A percentile compares a stretch with the other conserved stretches of the same genome.
phyloP scores from a whole-genome alignment of 2,329 filamentous ascomycete species.

The Bertia moriformis region DNA sequence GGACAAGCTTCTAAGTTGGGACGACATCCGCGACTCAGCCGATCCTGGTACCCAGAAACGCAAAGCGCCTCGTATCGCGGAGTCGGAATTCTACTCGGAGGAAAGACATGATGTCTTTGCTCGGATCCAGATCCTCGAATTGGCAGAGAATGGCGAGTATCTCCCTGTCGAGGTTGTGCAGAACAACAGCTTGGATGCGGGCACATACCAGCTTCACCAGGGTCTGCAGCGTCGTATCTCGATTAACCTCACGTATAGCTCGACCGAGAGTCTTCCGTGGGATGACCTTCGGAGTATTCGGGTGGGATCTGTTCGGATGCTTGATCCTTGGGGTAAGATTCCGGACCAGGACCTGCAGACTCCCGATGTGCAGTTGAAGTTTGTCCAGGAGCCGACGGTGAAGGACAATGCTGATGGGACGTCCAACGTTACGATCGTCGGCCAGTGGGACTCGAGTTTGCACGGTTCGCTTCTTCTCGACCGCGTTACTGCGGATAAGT shows the following conservation, averaged over 20 bases:
- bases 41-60: conserved; percentile 38
- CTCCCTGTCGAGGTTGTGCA: conserved; percentile 86
- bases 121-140: conserved; percentile 74
- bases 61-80: conserved; percentile 59
- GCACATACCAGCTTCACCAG: conserved; percentile 88
- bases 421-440: conserved; percentile 69
- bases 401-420: conserved; percentile 83
- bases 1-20: conserved; percentile 95
- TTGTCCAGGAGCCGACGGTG: conserved; percentile 65
- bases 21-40: conserved; percentile 81
- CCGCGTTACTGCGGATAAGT: conserved; percentile 80
- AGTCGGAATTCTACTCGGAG: conserved; percentile 83
- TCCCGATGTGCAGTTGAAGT: conserved; percentile 62
- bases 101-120: conserved; percentile 89
- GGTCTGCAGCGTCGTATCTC: conserved; percentile 79
- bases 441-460: conserved; percentile 91
- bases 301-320: conserved; percentile 66
- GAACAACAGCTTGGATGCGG: conserved; percentile 67
- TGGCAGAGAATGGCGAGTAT: conserved; percentile 83
- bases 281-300: conserved; percentile 64
- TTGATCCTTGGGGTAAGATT: conserved; percentile 74
- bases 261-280: conserved; percentile 78
- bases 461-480: conserved; percentile 90
- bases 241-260: conserved; percentile 80
- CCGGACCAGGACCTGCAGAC: conserved; percentile 51